phyloP scores from a whole-genome alignment of 2,329 filamentous ascomycete genomes.

The Fusarium pseudocircinatum region DNA sequence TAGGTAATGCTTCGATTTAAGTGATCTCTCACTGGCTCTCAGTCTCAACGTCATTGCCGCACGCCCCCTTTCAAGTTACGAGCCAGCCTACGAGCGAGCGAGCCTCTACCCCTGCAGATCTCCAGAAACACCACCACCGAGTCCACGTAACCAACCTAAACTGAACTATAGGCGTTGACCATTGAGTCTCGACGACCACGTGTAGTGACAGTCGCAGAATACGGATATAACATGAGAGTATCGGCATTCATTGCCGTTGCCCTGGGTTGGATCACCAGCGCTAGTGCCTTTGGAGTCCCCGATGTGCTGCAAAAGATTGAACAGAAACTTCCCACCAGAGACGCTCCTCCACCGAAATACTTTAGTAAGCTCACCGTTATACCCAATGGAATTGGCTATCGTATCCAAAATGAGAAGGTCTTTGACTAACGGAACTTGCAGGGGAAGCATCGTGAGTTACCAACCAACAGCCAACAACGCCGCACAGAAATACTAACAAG shows the following conservation, averaged over 20 bases:
- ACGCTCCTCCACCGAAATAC: conserved; percentile 23
- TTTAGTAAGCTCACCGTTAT: conserved; percentile 19
- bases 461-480: neutral
- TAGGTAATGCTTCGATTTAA: neutral
- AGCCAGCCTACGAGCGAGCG: neutral
- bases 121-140: neutral
- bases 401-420: neutral
- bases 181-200: neutral
- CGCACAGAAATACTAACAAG: conserved; percentile 9
- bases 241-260: neutral
- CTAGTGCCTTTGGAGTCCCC: conserved; percentile 9
- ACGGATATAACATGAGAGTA: conserved; percentile 4
- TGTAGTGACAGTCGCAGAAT: neutral
- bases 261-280: conserved; percentile 13
- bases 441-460: conserved; percentile 37
- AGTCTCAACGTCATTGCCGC: neutral
- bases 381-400: neutral
- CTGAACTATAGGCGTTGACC: neutral
- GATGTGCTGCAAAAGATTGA: conserved; percentile 12
- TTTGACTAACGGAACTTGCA: conserved; percentile 1
- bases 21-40: neutral
- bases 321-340: neutral
- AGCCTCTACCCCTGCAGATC: conserved; percentile 8
- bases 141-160: conserved; percentile 12
- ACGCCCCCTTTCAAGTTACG: conserved; percentile 9